phyloP scores from a whole-genome alignment of 179 eudicot genomes.

The Sideroxylon spinosum region DNA sequence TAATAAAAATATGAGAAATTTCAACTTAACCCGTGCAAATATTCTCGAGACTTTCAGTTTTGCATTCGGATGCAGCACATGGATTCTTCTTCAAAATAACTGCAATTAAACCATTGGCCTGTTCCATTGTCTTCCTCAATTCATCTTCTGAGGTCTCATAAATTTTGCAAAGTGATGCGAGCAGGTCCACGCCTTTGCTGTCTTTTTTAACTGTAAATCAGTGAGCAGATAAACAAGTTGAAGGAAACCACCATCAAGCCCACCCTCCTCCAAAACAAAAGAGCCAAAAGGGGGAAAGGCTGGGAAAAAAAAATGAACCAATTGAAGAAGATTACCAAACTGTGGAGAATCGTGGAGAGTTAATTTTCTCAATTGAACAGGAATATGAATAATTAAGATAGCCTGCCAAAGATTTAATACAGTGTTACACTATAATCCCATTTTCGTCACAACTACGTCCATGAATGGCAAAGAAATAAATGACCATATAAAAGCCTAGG shows the following conservation, averaged over 20 bases:
- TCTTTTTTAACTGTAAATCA: constrained; percentile 58
- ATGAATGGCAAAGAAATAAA: neutral
- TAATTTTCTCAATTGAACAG: constrained; percentile 60
- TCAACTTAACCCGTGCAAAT: constrained; percentile 59
- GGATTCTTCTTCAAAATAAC: constrained; percentile 59
- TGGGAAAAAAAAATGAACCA: neutral
- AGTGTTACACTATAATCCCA: constrained; percentile 7
- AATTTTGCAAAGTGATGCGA: constrained; percentile 74
- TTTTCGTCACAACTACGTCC: neutral
- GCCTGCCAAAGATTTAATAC: constrained; percentile 50
- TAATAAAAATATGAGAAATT: neutral
- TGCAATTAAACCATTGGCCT: constrained; percentile 59
- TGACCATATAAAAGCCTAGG: neutral
- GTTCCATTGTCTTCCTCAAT: constrained; percentile 61
- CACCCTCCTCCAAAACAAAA: neutral
- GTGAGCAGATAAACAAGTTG: neutral
- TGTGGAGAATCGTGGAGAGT: constrained; percentile 44
- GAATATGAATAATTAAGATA: constrained; percentile 78
- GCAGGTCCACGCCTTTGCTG: constrained; percentile 58
- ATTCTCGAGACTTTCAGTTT: constrained; percentile 45
- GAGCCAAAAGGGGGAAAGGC: constrained; percentile 7
- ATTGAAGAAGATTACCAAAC: constrained; percentile 43
- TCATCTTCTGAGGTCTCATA: constrained; percentile 88
- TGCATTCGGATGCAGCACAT: constrained; percentile 54
- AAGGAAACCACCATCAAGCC: neutral